Evolutionary conservation across 2,329 filamentous ascomycete genomes (phyloP), one percentile per base, ranked within the genome.

Genomic region (Cladosporium phlei): DNA sequence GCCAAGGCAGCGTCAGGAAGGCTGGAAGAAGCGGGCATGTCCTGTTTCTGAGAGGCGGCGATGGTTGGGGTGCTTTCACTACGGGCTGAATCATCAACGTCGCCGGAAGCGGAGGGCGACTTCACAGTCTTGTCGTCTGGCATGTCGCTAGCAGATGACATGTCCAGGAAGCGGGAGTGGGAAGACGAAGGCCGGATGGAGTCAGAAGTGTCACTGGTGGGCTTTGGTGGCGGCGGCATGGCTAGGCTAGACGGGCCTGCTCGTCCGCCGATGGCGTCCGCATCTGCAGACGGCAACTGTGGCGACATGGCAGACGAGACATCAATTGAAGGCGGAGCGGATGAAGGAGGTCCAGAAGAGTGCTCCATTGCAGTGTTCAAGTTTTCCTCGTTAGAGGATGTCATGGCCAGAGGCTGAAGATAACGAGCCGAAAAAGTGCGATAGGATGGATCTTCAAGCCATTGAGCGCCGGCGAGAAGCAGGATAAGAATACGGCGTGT

Each of bases 1-100:
- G 50, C 47, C n/a, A 55, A 46, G 37, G 48, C 49, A 9, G 54
- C 49, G 38, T 52, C 53, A 16, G 49, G 47, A 12, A 48, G 43
- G 14, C 54, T 49, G 16, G 51, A 39, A 17, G 48, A 46, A 9
- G 30, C n/a, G 7, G 42, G 42, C 16, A 37, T 9, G 22, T 37
- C 37, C 12, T 45, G 24, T 12, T 45, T 30, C 22, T 35, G 42
- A n/a, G 42, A 22, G 20, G 32, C 33, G n/a, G 33, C 9, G 12
- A 45, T 37, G n/a, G 32, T 45, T 4, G 42, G 42, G 8, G 42
- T 45, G 32, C 8, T 37, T 21, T 35, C 42, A 19, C 24, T 37
- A 17, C 14, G 42, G 21, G 30, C 22, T 7, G 24, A 8, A 34
- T 45, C 42, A 6, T 45, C 42, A 10, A n/a, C 24, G 22, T 37